phyloP scores from a whole-genome alignment of 1,284 basidiomycete genomes.

The Austroboletus novae-zelandiae region DNA sequence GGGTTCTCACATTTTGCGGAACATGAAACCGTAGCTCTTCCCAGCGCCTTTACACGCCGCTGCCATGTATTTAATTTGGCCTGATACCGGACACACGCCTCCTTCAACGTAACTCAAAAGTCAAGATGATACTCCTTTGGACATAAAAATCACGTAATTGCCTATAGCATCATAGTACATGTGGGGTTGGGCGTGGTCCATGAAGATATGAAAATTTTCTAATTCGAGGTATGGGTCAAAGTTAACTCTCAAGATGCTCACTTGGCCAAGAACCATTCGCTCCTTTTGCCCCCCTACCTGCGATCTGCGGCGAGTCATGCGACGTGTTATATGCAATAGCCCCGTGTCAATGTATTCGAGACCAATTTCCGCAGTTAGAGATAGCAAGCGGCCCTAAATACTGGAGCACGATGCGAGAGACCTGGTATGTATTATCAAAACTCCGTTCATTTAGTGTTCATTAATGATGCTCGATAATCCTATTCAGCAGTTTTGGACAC shows the following conservation, averaged over 20 bases:
- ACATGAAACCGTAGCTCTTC: neutral
- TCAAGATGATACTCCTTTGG: slow-evolving; percentile 1
- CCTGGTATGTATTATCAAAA: slow-evolving; percentile 10
- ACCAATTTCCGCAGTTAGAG: slow-evolving; percentile 30
- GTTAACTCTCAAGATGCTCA: slow-evolving; percentile 19
- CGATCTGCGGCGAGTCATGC: slow-evolving; percentile 12
- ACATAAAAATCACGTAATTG: slow-evolving; percentile 19
- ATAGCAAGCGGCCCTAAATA: slow-evolving; percentile 7
- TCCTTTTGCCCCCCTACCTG: slow-evolving; percentile 12
- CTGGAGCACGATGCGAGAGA: slow-evolving; percentile 2
- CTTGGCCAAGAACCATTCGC: slow-evolving; percentile 5
- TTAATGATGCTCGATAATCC: slow-evolving; percentile 29
- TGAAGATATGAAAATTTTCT: slow-evolving; percentile 13
- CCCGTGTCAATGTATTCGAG: slow-evolving; percentile 16
- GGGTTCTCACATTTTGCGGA: slow-evolving; percentile 12
- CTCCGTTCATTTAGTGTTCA: slow-evolving; percentile 29
- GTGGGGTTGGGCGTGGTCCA: slow-evolving; percentile 8
- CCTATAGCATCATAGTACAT: slow-evolving; percentile 1
- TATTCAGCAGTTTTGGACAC: slow-evolving; percentile 39
- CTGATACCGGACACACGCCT: slow-evolving; percentile 6
- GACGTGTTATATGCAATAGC: slow-evolving; percentile 10
- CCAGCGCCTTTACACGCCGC: slow-evolving; percentile 2
- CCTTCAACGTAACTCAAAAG: slow-evolving; percentile 17
- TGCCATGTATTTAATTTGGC: slow-evolving; percentile 5
- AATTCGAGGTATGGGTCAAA: slow-evolving; percentile 23